Evolutionary conservation across 495 filamentous ascomycete genomes (phyloP), one percentile per base, ranked within the genome.

Genomic region (Cercophora samala): DNA sequence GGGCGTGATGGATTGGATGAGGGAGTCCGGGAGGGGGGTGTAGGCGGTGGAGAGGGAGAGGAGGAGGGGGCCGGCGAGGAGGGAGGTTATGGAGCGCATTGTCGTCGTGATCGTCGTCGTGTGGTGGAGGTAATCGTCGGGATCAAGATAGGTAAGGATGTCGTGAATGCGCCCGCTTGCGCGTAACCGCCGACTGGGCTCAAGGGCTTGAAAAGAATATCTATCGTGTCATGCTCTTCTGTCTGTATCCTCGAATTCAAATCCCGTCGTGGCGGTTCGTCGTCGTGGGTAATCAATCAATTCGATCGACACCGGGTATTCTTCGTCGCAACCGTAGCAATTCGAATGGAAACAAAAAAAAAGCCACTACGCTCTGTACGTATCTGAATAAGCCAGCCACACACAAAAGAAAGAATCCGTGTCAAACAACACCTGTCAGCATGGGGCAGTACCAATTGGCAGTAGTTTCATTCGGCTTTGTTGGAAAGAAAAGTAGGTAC

Each of bases 21-120:
- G 86, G 61, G 82, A 74, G 69, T 93, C 86, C n/a, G 93, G 91
- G 66, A 96, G 80, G 23, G 84, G 78, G 62, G 87, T 85, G 80
- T 96, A 97, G 60, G 89, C 89, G 52, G 61, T 25, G 53, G 65
- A 37, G 62, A 53, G 25, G 70, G 58, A 54, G 71, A 63, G 54
- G 75, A 59, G 60, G 70, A 66, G 64, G 73, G 15, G 54, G 18
- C 70, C 22, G 21, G 59, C 11, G 17, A 58, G 19, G 52, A 42
- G 61, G 62, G 24, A 58, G 18, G 62, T 69, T 19, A 55, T 68
- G 56, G 29, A 63, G 62, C 26, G 62, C 23, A 65, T 69, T 18
- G 60, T 70, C 21, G 58, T 22, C n/a, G 32, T 26, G 18, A n/a
- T n/a, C n/a, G n/a, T 60, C 19, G 24, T 23, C 42, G 62, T 25